Conservation (phyloP, 2,329 filamentous ascomycete species). For the Penicillium sp. region DNA sequence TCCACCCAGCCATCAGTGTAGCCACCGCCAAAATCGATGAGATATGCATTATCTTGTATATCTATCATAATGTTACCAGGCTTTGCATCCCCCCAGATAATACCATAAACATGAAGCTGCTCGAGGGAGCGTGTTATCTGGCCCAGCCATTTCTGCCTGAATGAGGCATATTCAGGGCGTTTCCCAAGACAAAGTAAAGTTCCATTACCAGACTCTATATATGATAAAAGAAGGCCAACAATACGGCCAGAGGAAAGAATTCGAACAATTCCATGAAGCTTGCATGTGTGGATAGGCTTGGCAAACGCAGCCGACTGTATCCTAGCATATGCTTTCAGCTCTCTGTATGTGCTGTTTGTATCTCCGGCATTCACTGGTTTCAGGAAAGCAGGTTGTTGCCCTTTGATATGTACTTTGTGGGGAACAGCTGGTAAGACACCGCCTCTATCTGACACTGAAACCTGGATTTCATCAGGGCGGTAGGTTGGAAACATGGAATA, state of each 20-base stretch:
- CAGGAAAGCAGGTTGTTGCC: constrained; percentile 16
- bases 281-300: not conserved
- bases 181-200: not conserved
- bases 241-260: not conserved
- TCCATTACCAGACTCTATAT: not conserved
- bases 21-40: constrained; percentile 4
- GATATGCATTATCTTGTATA: not conserved
- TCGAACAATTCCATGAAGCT: not conserved
- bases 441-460: constrained; percentile 14
- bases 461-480: constrained; percentile 12
- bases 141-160: not conserved
- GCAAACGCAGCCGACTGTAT: constrained; percentile 7
- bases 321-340: constrained; percentile 15
- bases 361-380: constrained; percentile 18
- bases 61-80: constrained; percentile 7
- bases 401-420: constrained; percentile 16
- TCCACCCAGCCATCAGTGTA: constrained; percentile 6
- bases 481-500: constrained; percentile 17
- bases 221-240: not conserved
- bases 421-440: constrained; percentile 16
- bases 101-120: not conserved
- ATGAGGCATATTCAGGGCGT: not conserved
- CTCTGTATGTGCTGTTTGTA: constrained; percentile 12
- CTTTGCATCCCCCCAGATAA: constrained; percentile 3
- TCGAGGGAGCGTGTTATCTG: not conserved